Evolutionary conservation across 192 early-diverging fungal species (phyloP).

Genomic region (Linnemannia elongata): DNA sequence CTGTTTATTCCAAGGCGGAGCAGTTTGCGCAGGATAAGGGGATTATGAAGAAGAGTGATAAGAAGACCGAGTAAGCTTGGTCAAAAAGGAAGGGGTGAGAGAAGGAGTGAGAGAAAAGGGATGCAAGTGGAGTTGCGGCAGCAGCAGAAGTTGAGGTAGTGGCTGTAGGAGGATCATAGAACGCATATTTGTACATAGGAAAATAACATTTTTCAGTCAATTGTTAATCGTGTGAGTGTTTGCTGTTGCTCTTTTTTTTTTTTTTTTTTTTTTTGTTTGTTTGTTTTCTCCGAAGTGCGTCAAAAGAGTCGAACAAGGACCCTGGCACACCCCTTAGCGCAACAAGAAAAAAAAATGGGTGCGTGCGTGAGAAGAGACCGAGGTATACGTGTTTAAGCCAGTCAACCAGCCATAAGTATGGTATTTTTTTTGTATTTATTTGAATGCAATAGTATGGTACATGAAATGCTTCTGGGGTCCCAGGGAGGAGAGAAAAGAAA

Average conservation of each 20-base stretch:
- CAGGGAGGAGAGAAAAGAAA: neutral
- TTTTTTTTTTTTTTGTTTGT: no score
- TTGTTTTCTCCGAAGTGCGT: no score
- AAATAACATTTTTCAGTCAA: neutral
- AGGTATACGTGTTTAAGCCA: no score
- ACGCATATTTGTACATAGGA: neutral
- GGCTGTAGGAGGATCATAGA: neutral
- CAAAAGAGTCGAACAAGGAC: no score
- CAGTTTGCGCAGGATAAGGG: conserved; percentile 44
- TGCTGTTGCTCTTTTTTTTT: no score
- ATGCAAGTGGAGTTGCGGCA: no score
- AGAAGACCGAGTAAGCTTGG: conserved; percentile 31
- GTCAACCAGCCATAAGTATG: neutral
- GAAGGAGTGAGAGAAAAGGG: neutral
- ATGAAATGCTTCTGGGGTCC: conserved; percentile 13
- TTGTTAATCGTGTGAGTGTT: neutral
- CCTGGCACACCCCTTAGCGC: no score
- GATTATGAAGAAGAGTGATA: conserved; percentile 39
- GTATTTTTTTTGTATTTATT: conserved; percentile 3
- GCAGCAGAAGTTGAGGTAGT: neutral
- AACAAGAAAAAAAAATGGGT: no score
- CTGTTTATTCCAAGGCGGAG: conserved; percentile 35
- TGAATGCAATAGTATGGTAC: conserved; percentile 30
- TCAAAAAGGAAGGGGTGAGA: neutral
- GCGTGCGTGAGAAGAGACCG: no score